Percentiles rank a stretch among this genome's conserved stretches.
These are phyloP conservation scores for Talaromyces sp. DNA, from an alignment of 2,329 filamentous ascomycete genomes.

Conservation along the genomic window DNA sequence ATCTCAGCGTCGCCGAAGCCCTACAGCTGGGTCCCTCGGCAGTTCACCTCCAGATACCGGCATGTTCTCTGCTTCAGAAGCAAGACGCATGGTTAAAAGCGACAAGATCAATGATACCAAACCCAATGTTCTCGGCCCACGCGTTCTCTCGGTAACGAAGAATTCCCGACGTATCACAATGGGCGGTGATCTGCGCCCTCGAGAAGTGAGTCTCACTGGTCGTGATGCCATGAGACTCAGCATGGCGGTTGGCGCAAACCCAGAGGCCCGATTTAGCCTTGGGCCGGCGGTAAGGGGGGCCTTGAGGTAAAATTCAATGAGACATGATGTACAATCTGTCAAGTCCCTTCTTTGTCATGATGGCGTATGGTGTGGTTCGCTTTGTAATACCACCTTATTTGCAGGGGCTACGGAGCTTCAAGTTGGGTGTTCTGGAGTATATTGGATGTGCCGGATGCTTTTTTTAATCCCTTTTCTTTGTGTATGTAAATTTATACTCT, in stretches of 20 bases:
- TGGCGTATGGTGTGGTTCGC: background rate
- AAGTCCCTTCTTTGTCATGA: background rate
- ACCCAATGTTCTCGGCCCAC: slow-evolving; percentile 57
- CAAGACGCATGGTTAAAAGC: slow-evolving; percentile 61
- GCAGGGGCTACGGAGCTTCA: background rate
- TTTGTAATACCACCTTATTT: background rate
- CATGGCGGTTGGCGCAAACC: slow-evolving; percentile 30
- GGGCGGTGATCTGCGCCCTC: slow-evolving; percentile 37
- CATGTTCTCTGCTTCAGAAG: slow-evolving; percentile 62
- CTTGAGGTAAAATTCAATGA: slow-evolving; percentile 3
- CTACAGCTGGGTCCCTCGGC: slow-evolving; percentile 44
- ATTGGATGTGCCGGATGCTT: background rate
- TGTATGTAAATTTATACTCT: slow-evolving; percentile 3
- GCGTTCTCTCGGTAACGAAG: slow-evolving; percentile 57
- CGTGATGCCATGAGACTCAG: slow-evolving; percentile 37
- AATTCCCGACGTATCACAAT: slow-evolving; percentile 40
- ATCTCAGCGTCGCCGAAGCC: slow-evolving; percentile 53
- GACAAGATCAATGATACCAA: slow-evolving; percentile 55
- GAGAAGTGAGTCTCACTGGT: slow-evolving; percentile 34
- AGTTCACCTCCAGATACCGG: slow-evolving; percentile 51
- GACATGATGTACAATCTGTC: background rate
- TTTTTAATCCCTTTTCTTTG: background rate
- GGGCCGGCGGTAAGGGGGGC: slow-evolving; percentile 21
- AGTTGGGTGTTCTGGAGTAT: background rate
- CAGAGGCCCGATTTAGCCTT: slow-evolving; percentile 28